Evolutionary conservation across 2,329 filamentous ascomycete species (phyloP).

Genomic region (Didymella pomorum): DNA sequence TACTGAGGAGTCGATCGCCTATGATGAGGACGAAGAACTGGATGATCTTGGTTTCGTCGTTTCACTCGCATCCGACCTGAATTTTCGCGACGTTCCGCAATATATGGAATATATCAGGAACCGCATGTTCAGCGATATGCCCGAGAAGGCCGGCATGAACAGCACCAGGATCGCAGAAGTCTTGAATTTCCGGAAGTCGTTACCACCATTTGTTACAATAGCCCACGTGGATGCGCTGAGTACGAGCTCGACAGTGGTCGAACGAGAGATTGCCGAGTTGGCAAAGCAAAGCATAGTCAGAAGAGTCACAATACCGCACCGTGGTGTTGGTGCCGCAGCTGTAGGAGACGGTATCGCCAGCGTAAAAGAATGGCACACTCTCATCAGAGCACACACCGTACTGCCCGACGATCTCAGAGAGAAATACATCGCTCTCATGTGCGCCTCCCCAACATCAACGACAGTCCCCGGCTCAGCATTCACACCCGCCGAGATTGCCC

Average conservation of each 20-base stretch:
- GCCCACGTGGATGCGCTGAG: conserved; percentile 72
- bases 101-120: conserved; percentile 67
- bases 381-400: conserved; percentile 35
- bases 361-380: conserved; percentile 57
- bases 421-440: conserved; percentile 63
- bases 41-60: conserved; percentile 67
- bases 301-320: conserved; percentile 68
- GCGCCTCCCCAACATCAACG: conserved; percentile 58
- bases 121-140: conserved; percentile 71
- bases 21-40: conserved; percentile 56
- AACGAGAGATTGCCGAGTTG: conserved; percentile 72
- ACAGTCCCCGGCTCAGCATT: conserved; percentile 55
- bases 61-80: conserved; percentile 63
- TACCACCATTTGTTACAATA: conserved; percentile 71
- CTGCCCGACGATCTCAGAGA: conserved; percentile 42
- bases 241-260: conserved; percentile 68
- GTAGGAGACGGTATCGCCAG: conserved; percentile 72
- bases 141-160: conserved; percentile 67
- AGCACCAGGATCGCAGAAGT: conserved; percentile 69
- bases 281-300: conserved; percentile 65
- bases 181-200: conserved; percentile 65
- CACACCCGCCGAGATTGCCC: conserved; percentile 59
- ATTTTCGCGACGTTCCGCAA: conserved; percentile 69
- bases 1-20: conserved; percentile 36
- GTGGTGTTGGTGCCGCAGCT: conserved; percentile 64